A percentile compares a stretch with the other conserved stretches of the same genome.
phyloP scores from a whole-genome alignment of 805 yeast genomes.

The Metschnikowia anglica region DNA sequence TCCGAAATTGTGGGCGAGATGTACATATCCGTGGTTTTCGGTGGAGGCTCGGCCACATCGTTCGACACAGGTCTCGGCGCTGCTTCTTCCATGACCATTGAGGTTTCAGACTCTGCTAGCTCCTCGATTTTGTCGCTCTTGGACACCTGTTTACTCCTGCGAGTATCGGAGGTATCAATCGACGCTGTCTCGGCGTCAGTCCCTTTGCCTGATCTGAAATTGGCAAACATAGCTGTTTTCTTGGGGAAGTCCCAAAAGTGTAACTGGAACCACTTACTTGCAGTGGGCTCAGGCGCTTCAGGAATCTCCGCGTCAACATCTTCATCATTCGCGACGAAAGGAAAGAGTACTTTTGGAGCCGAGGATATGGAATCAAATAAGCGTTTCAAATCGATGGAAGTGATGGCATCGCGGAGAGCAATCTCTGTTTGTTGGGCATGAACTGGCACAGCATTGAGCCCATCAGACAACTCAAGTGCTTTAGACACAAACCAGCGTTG shows the following conservation, averaged over 20 bases:
- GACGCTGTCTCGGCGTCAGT: not conserved
- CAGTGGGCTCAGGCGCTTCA: constrained; percentile 1
- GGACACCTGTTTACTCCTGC: not conserved
- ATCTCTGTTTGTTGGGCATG: constrained; percentile 10
- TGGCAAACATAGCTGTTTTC: not conserved
- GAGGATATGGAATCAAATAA: not conserved
- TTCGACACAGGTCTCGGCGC: not conserved
- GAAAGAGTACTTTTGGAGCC: not conserved
- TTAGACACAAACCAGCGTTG: not conserved
- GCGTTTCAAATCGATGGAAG: constrained; percentile 1
- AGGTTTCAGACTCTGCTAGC: constrained; percentile 2
- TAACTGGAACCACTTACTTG: constrained; percentile 3
- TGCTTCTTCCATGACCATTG: not conserved
- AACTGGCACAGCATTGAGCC: constrained; percentile 6
- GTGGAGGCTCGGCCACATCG: not conserved
- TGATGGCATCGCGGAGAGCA: not conserved
- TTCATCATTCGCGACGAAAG: not conserved
- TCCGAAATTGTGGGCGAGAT: constrained; percentile 8
- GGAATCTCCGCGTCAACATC: constrained; percentile 1
- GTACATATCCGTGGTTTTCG: constrained; percentile 1
- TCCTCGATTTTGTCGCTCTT: constrained; percentile 7
- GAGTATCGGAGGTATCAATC: not conserved
- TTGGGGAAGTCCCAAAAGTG: constrained; percentile 1
- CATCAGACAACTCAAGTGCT: constrained; percentile 2
- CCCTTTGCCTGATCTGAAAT: not conserved